Percentiles rank a stretch among this genome's conserved stretches.
These are phyloP conservation scores for Tolypocladium amazonense DNA, from an alignment of 2,329 filamentous ascomycete genomes.

Conservation along the genomic window DNA sequence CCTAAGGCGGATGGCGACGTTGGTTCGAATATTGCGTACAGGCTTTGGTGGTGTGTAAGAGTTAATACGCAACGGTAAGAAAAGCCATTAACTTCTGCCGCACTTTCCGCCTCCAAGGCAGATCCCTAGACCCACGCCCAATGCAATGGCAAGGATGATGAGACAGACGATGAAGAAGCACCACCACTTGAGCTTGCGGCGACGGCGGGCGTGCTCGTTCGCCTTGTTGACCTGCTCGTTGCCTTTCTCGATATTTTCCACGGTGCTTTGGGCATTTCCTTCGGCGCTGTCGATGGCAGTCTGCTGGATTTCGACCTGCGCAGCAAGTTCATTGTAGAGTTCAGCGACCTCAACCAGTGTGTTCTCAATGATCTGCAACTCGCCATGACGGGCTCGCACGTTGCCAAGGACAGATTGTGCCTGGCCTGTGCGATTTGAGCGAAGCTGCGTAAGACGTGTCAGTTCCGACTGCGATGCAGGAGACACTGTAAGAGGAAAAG, in stretches of 20 bases:
- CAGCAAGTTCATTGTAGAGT: conserved; percentile 66
- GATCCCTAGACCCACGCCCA: conserved; percentile 45
- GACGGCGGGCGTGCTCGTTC: conserved; percentile 53
- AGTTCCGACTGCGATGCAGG: background rate
- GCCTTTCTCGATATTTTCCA: conserved; percentile 55
- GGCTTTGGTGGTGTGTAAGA: too few relatives aligned
- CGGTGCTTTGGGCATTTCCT: conserved; percentile 53
- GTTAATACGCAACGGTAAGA: too few relatives aligned
- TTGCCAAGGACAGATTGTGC: conserved; percentile 65
- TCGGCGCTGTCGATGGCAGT: conserved; percentile 50
- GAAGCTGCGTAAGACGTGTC: conserved; percentile 40
- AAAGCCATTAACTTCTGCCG: too few relatives aligned
- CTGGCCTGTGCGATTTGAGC: conserved; percentile 63
- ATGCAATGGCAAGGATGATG: conserved; percentile 43
- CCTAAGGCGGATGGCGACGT: too few relatives aligned
- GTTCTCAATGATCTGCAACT: conserved; percentile 70
- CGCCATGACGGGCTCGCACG: conserved; percentile 73
- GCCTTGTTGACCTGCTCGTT: conserved; percentile 60
- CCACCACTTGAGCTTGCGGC: conserved; percentile 75
- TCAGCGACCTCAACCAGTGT: conserved; percentile 59
- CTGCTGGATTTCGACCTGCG: conserved; percentile 48
- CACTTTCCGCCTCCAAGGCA: conserved; percentile 19
- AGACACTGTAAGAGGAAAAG: too few relatives aligned
- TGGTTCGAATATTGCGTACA: too few relatives aligned
- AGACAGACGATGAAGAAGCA: conserved; percentile 52